Evolutionary conservation across 192 early-diverging fungal genomes (phyloP), one percentile per base, ranked within the genome.

Genomic region (Haplosporangium gracile): DNA sequence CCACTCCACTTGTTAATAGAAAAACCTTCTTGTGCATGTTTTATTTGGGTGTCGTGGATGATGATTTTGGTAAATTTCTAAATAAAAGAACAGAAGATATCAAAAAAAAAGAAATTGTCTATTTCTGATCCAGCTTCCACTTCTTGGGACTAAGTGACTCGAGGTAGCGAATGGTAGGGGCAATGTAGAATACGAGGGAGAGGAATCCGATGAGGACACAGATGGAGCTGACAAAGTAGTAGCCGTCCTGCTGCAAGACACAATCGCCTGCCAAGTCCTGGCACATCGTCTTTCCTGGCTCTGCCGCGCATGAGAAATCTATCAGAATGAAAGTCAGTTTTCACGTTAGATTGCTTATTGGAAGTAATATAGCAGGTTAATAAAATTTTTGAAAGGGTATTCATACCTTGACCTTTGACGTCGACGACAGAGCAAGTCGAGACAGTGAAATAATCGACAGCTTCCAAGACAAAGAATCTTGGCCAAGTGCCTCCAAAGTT

Each of bases 401-500:
- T 80, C 49, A 22, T 51, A 36, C 77, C 70, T 49, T 80, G 72
- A 77, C 90, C 76, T 76, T 89, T 72, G 75, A 38, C 71, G 75
- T 88, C 84, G 20, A 92, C 80, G 9, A 93, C 78, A 45, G 89
- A 88, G 76, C 77, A 78, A 26, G 32, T 78, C 43, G 89, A 88
- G 73, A 92, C 91, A 32, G 97, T 97, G 76, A 97, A 95, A 70
- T 93, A 94, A 85, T 99, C 98, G 20, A 99, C 97, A 1, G 97
- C 93, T 80, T 96, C 92, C 72, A 99, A 91, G 22, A 99, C 94
- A 92, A 99, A 97, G 89, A 94, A 98, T 36, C 95, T 93, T 0
- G 97, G 97, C 98, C 97, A 99, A 9, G 97, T 99, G 39, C 98
- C 98, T 63, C 98, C 98, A 86, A 99, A 95, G 88, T 99, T 99